phyloP scores from a whole-genome alignment of 2,329 filamentous ascomycete species.

The Apiospora hydei region DNA sequence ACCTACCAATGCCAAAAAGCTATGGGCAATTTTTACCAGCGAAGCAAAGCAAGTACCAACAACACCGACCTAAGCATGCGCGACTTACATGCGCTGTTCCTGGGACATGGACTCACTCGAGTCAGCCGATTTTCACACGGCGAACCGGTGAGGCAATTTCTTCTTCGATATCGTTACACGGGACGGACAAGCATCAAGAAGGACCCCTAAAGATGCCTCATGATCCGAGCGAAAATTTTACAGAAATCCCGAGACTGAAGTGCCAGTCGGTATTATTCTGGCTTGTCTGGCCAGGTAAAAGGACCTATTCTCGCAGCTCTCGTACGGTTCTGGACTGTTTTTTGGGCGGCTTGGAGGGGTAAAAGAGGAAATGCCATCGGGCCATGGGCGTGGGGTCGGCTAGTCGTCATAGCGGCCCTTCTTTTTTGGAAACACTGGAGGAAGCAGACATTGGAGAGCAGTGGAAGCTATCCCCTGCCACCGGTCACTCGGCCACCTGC shows the following conservation, averaged over 20 bases:
- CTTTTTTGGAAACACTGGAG: conserved; percentile 19
- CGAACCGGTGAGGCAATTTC: conserved; percentile 2
- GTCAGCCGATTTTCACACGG: conserved; percentile 2
- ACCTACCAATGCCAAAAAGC: neutral
- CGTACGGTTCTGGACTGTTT: conserved; percentile 20
- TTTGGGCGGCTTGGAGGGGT: conserved; percentile 13
- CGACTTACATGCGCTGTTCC: conserved; percentile 9
- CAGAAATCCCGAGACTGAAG: neutral
- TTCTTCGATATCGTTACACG: neutral
- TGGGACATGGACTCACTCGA: neutral
- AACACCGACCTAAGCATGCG: neutral
- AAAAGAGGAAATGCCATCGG: conserved; percentile 16
- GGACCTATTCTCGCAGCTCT: conserved; percentile 11
- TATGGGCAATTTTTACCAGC: neutral
- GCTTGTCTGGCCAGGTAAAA: conserved; percentile 8
- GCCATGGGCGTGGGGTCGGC: conserved; percentile 1
- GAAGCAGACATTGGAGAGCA: neutral
- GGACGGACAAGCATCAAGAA: neutral
- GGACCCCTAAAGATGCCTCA: neutral
- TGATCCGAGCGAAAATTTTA: neutral
- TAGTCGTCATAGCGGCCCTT: conserved; percentile 20
- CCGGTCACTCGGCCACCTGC: neutral
- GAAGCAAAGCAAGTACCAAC: neutral
- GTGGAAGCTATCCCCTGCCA: neutral
- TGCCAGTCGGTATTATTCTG: conserved; percentile 14